Evolutionary conservation across 2,329 filamentous ascomycete genomes (phyloP).

Genomic region (Beauveria sp.): DNA sequence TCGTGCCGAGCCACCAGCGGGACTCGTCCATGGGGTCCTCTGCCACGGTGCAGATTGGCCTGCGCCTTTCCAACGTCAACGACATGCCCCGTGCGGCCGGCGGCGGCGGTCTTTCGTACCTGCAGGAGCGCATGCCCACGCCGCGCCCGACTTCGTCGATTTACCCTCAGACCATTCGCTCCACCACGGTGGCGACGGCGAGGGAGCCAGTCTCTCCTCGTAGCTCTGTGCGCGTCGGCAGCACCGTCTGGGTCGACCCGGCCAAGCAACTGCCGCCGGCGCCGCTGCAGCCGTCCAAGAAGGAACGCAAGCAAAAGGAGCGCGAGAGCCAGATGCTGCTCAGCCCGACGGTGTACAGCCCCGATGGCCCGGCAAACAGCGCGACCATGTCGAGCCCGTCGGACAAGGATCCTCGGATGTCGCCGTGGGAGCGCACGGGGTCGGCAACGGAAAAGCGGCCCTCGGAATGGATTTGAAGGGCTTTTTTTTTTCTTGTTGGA

Average conservation of each 20-base stretch:
- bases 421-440: background rate
- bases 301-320: conserved; percentile 12
- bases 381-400: conserved; percentile 6
- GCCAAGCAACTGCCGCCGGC: conserved; percentile 6
- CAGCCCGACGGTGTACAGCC: conserved; percentile 46
- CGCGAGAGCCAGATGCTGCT: conserved; percentile 31
- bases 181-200: background rate
- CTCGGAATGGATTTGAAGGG: conserved; percentile 24
- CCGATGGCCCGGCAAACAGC: conserved; percentile 19
- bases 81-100: conserved; percentile 33
- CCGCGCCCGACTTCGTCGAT: conserved; percentile 10
- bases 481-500: background rate
- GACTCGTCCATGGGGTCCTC: conserved; percentile 57
- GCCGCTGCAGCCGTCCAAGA: background rate
- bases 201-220: background rate
- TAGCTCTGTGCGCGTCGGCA: background rate
- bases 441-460: conserved; percentile 13
- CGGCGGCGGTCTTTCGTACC: conserved; percentile 5
- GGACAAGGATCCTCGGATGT: conserved; percentile 1
- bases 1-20: conserved; percentile 34
- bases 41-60: conserved; percentile 64
- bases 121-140: background rate
- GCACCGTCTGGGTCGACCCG: conserved; percentile 5
- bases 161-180: conserved; percentile 1
- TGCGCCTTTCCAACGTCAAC: conserved; percentile 55